Conservation (phyloP, 257 asterid species). For the Penstemon eatonii region DNA sequence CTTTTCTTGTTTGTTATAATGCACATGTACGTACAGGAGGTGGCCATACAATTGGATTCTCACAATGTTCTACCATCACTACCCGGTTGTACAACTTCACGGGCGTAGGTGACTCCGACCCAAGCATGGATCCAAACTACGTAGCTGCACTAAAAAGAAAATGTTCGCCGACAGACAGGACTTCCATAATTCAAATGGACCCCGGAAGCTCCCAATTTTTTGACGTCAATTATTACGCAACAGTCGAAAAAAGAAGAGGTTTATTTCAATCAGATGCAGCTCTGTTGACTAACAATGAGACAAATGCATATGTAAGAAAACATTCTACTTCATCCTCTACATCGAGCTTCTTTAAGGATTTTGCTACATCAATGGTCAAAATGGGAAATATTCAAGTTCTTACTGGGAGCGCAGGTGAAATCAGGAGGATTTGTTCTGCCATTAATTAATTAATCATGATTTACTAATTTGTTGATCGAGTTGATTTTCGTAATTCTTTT, state of each 20-base stretch:
- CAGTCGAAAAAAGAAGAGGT: constrained; percentile 35
- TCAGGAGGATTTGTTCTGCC: no score
- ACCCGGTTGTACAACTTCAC: constrained; percentile 53
- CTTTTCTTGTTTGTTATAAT: neutral
- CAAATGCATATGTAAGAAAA: constrained; percentile 9
- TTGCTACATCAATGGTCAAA: no score
- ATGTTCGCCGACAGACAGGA: constrained; percentile 10
- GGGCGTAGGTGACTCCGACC: constrained; percentile 50
- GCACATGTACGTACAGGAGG: constrained; percentile 50
- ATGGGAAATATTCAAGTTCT: no score
- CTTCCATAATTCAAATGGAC: constrained; percentile 29
- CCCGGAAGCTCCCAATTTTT: constrained; percentile 42
- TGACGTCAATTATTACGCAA: constrained; percentile 35
- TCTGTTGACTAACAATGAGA: constrained; percentile 30
- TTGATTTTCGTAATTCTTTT: no score
- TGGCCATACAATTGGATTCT: constrained; percentile 28
- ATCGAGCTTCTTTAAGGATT: no score
- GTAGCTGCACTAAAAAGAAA: constrained; percentile 18
- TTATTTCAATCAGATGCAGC: constrained; percentile 47
- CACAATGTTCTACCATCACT: constrained; percentile 47
- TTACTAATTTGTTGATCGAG: no score
- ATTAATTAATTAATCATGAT: no score
- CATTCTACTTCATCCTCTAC: no score
- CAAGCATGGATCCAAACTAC: constrained; percentile 45
- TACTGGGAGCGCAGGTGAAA: no score